Conservation (phyloP, 371 early-diverging fungal genomes). For the Mucor circinelloides region DNA sequence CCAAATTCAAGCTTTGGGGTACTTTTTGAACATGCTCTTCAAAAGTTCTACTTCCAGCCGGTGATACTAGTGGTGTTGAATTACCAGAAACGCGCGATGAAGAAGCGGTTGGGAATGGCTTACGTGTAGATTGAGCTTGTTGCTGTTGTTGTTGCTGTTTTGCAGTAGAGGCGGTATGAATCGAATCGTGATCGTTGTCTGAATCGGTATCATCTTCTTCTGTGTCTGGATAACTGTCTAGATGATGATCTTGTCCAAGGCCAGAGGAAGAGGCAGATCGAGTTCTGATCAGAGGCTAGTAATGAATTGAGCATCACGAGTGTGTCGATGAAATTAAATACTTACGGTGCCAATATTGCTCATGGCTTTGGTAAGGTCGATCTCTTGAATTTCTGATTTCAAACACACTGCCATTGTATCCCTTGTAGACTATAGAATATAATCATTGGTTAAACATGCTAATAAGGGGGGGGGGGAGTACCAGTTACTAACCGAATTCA, state of each 20-base stretch:
- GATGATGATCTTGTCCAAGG: slow-evolving; percentile 23
- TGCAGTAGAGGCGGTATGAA: slow-evolving; percentile 1
- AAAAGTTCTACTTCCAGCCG: slow-evolving; percentile 28
- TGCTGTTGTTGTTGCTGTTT: slow-evolving; percentile 1
- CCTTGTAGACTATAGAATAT: slow-evolving; percentile 15
- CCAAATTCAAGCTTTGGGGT: slow-evolving; percentile 34
- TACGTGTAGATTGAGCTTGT: background rate
- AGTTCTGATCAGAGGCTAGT: slow-evolving; percentile 30
- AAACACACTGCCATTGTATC: slow-evolving; percentile 54
- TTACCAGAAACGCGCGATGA: slow-evolving; percentile 15
- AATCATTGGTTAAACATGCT: background rate
- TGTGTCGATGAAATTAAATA: background rate
- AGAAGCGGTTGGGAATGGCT: background rate
- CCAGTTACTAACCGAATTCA: slow-evolving; percentile 37
- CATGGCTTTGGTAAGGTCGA: slow-evolving; percentile 43
- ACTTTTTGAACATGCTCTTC: slow-evolving; percentile 22
- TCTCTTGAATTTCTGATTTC: slow-evolving; percentile 60
- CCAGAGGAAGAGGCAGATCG: slow-evolving; percentile 37
- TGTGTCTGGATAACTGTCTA: slow-evolving; percentile 55
- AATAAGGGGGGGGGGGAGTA: too few relatives aligned
- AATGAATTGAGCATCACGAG: too few relatives aligned
- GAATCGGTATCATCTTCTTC: slow-evolving; percentile 52
- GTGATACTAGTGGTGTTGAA: slow-evolving; percentile 33
- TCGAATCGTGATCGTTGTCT: slow-evolving; percentile 26
- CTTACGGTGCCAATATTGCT: slow-evolving; percentile 18